Conservation (phyloP, 2,329 filamentous ascomycete genomes). For the Raffaelea ambrosiae region DNA sequence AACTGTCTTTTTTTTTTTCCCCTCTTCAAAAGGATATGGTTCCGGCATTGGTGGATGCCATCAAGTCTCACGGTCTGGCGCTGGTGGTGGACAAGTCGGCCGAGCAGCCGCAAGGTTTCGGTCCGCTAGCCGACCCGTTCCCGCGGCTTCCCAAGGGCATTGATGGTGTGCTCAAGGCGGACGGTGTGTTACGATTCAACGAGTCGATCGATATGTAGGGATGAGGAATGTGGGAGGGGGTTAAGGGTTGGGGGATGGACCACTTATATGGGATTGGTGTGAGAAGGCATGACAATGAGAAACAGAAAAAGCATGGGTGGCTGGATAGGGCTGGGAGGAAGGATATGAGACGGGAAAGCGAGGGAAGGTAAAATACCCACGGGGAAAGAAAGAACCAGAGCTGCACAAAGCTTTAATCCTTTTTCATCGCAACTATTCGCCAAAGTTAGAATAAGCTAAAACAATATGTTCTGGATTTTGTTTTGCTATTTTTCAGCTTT, state of each 20-base stretch:
- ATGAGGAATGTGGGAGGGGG: no score
- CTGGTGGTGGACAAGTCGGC: conserved; percentile 81
- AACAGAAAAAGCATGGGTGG: neutral
- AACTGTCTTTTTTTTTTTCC: neutral
- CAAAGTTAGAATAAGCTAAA: no score
- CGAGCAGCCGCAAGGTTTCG: conserved; percentile 33
- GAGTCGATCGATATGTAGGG: conserved; percentile 74
- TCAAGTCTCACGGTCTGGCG: conserved; percentile 89
- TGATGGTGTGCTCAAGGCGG: conserved; percentile 76
- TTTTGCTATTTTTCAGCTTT: no score
- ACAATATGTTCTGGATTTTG: no score
- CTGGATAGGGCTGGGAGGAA: no score
- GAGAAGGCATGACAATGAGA: neutral
- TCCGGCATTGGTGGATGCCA: conserved; percentile 81
- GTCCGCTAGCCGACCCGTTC: conserved; percentile 39
- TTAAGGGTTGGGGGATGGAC: no score
- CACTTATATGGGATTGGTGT: conserved; percentile 12
- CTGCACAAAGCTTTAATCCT: no score
- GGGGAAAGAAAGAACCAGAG: no score
- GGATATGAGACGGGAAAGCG: neutral
- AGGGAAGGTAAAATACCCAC: neutral
- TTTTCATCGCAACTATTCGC: no score
- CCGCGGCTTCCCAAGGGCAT: conserved; percentile 67
- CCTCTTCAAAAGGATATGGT: conserved; percentile 66
- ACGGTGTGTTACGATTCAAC: conserved; percentile 86